Evolutionary conservation across 139 green algal species (phyloP).

Genomic region (Auxenochlorella protothecoides): DNA sequence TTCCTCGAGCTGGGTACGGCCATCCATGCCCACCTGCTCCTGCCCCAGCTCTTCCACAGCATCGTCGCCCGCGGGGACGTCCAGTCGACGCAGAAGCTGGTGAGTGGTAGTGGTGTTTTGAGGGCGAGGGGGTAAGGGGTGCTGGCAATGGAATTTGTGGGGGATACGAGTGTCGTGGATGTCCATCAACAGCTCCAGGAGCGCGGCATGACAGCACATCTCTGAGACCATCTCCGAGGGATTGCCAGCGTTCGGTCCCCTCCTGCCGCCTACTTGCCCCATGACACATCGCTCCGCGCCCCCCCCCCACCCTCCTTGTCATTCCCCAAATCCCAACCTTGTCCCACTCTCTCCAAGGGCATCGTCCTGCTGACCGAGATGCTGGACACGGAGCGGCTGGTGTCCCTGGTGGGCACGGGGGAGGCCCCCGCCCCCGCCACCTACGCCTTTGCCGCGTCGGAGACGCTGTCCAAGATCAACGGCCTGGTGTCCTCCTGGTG

Average conservation of each 20-base stretch:
- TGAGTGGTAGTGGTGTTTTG: no score
- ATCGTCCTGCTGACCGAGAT: conserved; percentile 36
- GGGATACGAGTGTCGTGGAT: no score
- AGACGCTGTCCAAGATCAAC: conserved; percentile 2
- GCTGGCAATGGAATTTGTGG: no score
- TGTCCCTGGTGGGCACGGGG: conserved; percentile 8
- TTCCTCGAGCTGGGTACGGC: conserved; percentile 34
- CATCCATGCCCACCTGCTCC: conserved; percentile 31
- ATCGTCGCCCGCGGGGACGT: no score
- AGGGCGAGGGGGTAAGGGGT: no score
- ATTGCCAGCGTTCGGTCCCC: neutral
- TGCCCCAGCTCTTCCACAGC: neutral
- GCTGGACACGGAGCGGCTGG: conserved; percentile 29
- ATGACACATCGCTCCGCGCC: neutral
- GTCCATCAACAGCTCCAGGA: no score
- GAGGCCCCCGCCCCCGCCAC: neutral
- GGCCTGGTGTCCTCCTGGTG: conserved; percentile 17
- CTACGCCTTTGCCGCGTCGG: conserved; percentile 13
- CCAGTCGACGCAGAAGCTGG: no score
- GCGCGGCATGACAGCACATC: no score
- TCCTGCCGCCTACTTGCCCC: neutral
- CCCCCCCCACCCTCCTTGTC: neutral
- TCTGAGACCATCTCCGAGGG: no score
- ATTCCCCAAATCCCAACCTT: neutral
- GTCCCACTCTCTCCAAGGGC: conserved; percentile 11